phyloP scores from a whole-genome alignment of 225 moss, liverwort and hornwort genomes.

The Pseudisothecium myosuroides region DNA sequence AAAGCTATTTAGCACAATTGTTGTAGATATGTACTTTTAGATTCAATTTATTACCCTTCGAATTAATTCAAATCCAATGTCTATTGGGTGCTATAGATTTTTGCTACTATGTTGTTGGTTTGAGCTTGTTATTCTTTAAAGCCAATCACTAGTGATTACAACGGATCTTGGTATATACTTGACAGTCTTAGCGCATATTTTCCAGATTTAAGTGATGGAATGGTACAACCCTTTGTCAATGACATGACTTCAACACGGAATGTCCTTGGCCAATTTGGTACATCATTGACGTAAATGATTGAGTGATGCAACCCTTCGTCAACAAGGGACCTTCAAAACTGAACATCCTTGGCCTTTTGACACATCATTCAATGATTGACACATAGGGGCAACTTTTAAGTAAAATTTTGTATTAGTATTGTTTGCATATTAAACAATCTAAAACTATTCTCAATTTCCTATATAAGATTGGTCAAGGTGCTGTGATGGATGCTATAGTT shows the following conservation, averaged over 20 bases:
- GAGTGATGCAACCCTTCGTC: not conserved
- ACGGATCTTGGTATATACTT: fast-evolving
- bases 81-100: fast-evolving
- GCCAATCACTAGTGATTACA: not conserved
- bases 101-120: not conserved
- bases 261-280: not conserved
- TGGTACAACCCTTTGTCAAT: not conserved
- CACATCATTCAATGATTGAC: not conserved
- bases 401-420: too few relatives aligned
- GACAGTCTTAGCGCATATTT: fast-evolving
- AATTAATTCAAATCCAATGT: not conserved
- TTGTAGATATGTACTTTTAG: not conserved
- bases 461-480: not conserved
- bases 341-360: not conserved
- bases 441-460: not conserved
- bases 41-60: not conserved
- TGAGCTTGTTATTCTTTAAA: not conserved
- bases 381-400: fast-evolving
- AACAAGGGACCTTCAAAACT: fast-evolving
- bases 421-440: not conserved
- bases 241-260: fast-evolving
- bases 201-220: not conserved
- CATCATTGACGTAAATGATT: not conserved
- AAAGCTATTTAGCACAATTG: not conserved
- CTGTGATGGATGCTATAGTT: not conserved